phyloP scores from a whole-genome alignment of 371 early-diverging fungal genomes.

The Thermomucor indicae-seudaticae region DNA sequence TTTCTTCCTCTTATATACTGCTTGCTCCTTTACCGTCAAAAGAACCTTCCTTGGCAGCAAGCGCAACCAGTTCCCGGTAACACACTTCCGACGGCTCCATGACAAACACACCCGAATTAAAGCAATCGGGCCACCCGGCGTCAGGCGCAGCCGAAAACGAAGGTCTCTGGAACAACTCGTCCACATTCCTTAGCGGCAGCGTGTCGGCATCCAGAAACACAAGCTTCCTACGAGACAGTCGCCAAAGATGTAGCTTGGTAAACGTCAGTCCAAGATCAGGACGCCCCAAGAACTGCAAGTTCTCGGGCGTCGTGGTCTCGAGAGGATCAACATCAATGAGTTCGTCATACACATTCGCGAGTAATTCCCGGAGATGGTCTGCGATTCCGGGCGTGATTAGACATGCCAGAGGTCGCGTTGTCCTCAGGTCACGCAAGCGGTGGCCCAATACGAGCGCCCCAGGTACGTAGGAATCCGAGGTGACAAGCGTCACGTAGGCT shows the following conservation, averaged over 20 bases:
- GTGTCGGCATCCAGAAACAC: conserved; percentile 92
- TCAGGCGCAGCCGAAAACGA: conserved; percentile 82
- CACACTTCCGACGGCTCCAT: conserved; percentile 55
- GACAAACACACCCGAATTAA: conserved; percentile 96
- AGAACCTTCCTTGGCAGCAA: conserved; percentile 57
- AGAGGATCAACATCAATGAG: conserved; percentile 63
- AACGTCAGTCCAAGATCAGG: conserved; percentile 86
- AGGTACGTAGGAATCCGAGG: conserved; percentile 75
- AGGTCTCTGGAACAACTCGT: conserved; percentile 77
- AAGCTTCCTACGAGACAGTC: conserved; percentile 58
- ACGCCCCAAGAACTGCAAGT: conserved; percentile 76
- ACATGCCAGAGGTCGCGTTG: conserved; percentile 62
- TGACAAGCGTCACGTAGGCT: conserved; percentile 74
- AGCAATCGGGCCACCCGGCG: conserved; percentile 90
- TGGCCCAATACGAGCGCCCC: conserved; percentile 84
- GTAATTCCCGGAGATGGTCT: conserved; percentile 23
- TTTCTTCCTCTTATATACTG: not conserved
- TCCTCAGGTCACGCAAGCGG: conserved; percentile 66
- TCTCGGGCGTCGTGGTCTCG: conserved; percentile 29
- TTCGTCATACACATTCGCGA: conserved; percentile 55
- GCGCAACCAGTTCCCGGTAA: conserved; percentile 47
- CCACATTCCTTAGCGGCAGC: conserved; percentile 74
- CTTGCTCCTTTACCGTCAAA: conserved; percentile 88
- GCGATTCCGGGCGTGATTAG: conserved; percentile 65
- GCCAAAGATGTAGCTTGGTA: conserved; percentile 88